Conservation (phyloP, 1,284 basidiomycete species). For the Vanrija sp. region DNA sequence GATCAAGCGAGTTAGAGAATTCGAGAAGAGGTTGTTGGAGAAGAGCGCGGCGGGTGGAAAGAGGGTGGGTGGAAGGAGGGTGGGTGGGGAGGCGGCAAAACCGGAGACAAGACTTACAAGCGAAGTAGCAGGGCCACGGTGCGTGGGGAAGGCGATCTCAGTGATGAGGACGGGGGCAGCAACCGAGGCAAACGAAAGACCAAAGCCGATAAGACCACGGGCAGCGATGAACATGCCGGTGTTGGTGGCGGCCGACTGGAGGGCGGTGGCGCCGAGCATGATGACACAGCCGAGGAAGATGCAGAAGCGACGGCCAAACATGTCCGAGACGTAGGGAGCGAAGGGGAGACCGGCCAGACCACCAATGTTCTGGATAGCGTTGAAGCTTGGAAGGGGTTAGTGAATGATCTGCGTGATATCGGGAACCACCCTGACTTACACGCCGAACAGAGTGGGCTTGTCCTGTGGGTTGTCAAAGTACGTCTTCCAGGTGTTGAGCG, state of each 20-base stretch:
- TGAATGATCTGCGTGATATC: not conserved
- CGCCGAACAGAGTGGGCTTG: slow-evolving; percentile 11
- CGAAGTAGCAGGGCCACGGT: slow-evolving; percentile 57
- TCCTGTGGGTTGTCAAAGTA: slow-evolving; percentile 8
- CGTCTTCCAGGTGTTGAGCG: not conserved
- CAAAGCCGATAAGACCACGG: slow-evolving; percentile 62
- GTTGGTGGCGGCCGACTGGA: slow-evolving; percentile 51
- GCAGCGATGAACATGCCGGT: slow-evolving; percentile 63
- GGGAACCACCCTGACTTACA: not conserved
- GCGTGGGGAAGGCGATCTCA: slow-evolving; percentile 69
- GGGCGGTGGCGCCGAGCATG: slow-evolving; percentile 31
- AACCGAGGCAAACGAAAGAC: slow-evolving; percentile 49
- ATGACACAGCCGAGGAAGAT: slow-evolving; percentile 25
- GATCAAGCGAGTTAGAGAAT: too few relatives aligned
- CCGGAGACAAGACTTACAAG: not conserved
- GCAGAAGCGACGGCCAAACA: slow-evolving; percentile 40
- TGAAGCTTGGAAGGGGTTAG: slow-evolving; percentile 13
- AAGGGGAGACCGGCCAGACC: slow-evolving; percentile 24
- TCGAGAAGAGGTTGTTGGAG: too few relatives aligned
- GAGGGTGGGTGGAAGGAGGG: too few relatives aligned
- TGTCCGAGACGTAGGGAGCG: slow-evolving; percentile 28
- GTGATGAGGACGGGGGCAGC: slow-evolving; percentile 71
- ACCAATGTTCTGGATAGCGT: slow-evolving; percentile 31
- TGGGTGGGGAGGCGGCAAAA: too few relatives aligned
- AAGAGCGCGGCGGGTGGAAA: too few relatives aligned